Percentiles rank a stretch among this genome's conserved stretches.
Evolutionary conservation across 2,329 filamentous ascomycete genomes (phyloP).

Genomic region (Colletotrichum sp.): DNA sequence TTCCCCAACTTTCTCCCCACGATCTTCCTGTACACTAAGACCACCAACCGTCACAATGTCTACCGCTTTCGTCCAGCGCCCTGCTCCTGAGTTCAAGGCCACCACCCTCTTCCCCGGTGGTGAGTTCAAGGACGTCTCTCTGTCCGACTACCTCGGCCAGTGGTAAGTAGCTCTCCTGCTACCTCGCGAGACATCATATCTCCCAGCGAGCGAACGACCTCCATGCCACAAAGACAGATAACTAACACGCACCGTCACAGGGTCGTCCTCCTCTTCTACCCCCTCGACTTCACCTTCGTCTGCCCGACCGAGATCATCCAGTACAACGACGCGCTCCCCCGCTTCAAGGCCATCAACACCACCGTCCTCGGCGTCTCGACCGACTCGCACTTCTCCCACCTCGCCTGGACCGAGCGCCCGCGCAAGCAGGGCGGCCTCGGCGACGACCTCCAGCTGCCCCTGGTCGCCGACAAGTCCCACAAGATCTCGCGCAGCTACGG

Average conservation of each 20-base stretch:
- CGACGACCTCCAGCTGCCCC: conserved; percentile 62
- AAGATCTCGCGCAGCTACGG: conserved; percentile 66
- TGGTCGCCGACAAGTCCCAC: conserved; percentile 67
- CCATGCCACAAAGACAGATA: background rate
- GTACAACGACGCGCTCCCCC: conserved; percentile 65
- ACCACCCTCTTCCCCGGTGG: conserved; percentile 53
- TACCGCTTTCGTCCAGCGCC: conserved; percentile 51
- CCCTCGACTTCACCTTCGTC: conserved; percentile 72
- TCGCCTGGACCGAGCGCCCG: conserved; percentile 63
- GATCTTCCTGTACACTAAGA: background rate
- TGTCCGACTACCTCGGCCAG: conserved; percentile 51
- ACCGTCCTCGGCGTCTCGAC: conserved; percentile 66
- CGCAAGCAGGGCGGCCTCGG: conserved; percentile 68
- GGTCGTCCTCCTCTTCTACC: conserved; percentile 71
- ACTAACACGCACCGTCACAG: conserved; percentile 32
- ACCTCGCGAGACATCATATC: background rate
- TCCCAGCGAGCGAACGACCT: background rate
- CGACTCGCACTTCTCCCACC: conserved; percentile 62
- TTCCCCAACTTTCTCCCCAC: background rate
- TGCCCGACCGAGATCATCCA: conserved; percentile 71
- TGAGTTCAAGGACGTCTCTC: conserved; percentile 51
- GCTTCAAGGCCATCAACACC: conserved; percentile 64
- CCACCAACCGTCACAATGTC: conserved; percentile 37
- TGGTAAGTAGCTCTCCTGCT: conserved; percentile 39
- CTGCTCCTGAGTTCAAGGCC: conserved; percentile 54